Evolutionary conservation across 176 grass and related monocot genomes (phyloP).

Genomic region (Ensete ventricosum): DNA sequence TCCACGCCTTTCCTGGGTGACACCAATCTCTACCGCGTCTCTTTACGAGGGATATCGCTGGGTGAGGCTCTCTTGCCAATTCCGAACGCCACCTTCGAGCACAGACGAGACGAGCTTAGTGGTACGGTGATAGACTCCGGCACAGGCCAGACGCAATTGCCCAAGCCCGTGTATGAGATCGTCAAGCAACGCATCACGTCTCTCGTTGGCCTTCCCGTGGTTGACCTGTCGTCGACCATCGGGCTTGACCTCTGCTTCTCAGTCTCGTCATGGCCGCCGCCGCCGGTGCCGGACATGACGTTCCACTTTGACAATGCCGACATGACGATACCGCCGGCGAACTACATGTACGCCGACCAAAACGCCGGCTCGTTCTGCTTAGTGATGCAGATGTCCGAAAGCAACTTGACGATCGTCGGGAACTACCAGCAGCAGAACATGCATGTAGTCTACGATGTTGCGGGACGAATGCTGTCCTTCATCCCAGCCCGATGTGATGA

Average conservation of each 20-base stretch:
- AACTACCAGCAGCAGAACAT: constrained; percentile 92
- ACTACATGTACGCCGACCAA: constrained; percentile 59
- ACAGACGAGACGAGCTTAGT: constrained; percentile 38
- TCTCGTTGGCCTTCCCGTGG: constrained; percentile 41
- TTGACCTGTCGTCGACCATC: constrained; percentile 24
- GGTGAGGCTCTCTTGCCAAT: constrained; percentile 32
- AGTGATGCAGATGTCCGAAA: constrained; percentile 31
- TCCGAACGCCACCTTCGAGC: constrained; percentile 31
- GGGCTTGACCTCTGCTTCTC: constrained; percentile 68
- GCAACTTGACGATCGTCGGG: constrained; percentile 50
- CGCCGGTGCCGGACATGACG: constrained; percentile 55
- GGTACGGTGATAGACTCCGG: constrained; percentile 76
- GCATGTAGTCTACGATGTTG: constrained; percentile 72
- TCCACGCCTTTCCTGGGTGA: constrained; percentile 59
- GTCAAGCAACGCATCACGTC: constrained; percentile 40
- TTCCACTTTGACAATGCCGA: constrained; percentile 62
- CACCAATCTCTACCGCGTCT: constrained; percentile 62
- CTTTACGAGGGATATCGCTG: constrained; percentile 39
- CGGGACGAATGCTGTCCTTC: constrained; percentile 43
- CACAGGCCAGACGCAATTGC: constrained; percentile 65
- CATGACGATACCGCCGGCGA: constrained; percentile 54
- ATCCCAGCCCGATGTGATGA: constrained; percentile 45
- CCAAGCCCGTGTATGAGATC: constrained; percentile 28
- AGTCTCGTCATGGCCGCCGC: constrained; percentile 20
- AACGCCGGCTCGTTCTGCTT: constrained; percentile 43